Conservation (phyloP, 1,139 yeast genomes). For the Sugiyamaella neomexicana region DNA sequence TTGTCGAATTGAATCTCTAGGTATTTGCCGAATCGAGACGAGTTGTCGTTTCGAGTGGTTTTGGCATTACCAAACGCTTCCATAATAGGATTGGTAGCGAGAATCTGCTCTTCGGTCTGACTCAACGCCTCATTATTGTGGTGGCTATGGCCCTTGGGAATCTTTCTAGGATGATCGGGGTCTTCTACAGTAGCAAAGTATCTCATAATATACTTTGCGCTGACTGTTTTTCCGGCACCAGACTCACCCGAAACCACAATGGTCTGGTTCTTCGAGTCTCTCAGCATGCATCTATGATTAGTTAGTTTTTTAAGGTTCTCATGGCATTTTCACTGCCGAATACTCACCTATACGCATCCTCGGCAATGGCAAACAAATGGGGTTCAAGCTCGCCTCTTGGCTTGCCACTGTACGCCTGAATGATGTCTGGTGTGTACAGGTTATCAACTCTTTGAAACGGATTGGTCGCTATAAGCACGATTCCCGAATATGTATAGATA, state of each 20-base stretch:
- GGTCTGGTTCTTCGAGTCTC: slow-evolving; percentile 83
- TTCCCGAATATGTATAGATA: slow-evolving; percentile 95
- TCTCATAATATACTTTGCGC: slow-evolving; percentile 97
- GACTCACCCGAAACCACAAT: slow-evolving; percentile 97
- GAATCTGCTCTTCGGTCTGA: slow-evolving; percentile 87
- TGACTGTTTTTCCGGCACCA: slow-evolving; percentile 98
- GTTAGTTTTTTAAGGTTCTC: background rate
- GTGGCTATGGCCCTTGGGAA: slow-evolving; percentile 23
- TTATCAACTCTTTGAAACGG: slow-evolving; percentile 94
- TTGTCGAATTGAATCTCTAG: slow-evolving; percentile 83
- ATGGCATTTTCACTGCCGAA: background rate
- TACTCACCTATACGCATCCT: slow-evolving; percentile 72
- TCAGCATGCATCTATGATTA: slow-evolving; percentile 89
- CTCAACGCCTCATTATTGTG: slow-evolving; percentile 68
- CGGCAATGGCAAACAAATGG: slow-evolving; percentile 96
- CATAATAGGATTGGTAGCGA: slow-evolving; percentile 98
- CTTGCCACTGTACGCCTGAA: slow-evolving; percentile 91
- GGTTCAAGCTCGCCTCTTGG: slow-evolving; percentile 94
- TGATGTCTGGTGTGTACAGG: slow-evolving; percentile 85
- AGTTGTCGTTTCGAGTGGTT: slow-evolving; percentile 94
- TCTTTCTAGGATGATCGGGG: slow-evolving; percentile 44
- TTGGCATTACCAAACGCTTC: slow-evolving; percentile 99
- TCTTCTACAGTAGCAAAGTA: slow-evolving; percentile 95
- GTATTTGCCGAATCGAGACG: slow-evolving; percentile 96
- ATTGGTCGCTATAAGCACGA: slow-evolving; percentile 92